Base-by-base conservation (phyloP, 1,284 basidiomycete genomes). In the Cystobasidium sp. region DNA sequence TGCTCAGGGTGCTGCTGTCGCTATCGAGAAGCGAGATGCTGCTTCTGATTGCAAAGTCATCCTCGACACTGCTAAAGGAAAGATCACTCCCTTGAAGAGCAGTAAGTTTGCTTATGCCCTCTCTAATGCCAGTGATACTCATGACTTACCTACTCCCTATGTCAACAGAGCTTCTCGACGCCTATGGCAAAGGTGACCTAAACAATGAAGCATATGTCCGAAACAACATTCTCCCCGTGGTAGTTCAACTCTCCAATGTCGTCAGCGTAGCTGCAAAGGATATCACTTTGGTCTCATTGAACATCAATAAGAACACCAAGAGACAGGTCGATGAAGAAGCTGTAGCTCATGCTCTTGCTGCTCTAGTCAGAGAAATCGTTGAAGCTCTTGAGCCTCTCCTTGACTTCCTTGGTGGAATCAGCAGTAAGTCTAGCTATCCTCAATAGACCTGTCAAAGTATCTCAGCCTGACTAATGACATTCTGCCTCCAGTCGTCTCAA, bases 301-400 rank as follows among this genome's bases (percentile, higher is more conserved):
- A 51, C 6, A 18, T 12, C 12, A 44, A 16, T n/a, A 14, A 37
- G 20, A 68, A 44, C 6, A 22, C 10, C 39, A 68, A 68, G 52
- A 37, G 67, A 59, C 67, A 68, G 55, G 53, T 68, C 37, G 55
- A 68, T 59, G 12, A 16, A 7, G 55, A 44, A 16, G 67, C 55
- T 44, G 67, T 68, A 24, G 67, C 67, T 58, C 31, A 39, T 6
- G 67, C 67, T 31, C 53, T 68, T 31, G 67, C 55, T 47, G 55
- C 24, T 46, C 52, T 68, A n/a, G 44, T 68, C 67, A 12, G 20
- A 24, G 31, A 68, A 44, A 53, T 68, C 37, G 52, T 58, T 16
- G 67, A 44, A 37, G 55, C 67, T 24, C 67, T 68, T 31, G 43
- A 68, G 22, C 67, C 67, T 20, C 52, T 68, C 52, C 6, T 68